A percentile compares a stretch with the other conserved stretches of the same genome.
phyloP scores from a whole-genome alignment of 345 rosid genomes.

The Cardamine chenopodiifolia region DNA sequence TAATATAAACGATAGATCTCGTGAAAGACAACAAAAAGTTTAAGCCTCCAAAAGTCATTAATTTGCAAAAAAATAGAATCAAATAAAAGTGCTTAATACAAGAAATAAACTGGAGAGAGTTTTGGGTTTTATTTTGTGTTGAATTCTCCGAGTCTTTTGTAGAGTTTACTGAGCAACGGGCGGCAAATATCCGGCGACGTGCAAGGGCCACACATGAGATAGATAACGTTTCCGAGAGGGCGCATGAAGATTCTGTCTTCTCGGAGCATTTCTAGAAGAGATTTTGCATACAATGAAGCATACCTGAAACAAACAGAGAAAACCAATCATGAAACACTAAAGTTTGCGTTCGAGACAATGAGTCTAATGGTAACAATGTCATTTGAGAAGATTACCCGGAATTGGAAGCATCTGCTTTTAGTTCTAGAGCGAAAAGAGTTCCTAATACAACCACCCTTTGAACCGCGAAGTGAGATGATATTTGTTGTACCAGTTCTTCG shows the following conservation, averaged over 20 bases:
- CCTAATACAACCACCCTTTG: constrained; percentile 79
- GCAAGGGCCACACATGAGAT: constrained; percentile 90
- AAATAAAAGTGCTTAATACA: background rate
- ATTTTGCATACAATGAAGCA: constrained; percentile 62
- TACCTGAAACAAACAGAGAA: constrained; percentile 50
- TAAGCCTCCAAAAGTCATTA: background rate
- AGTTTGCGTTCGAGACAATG: background rate
- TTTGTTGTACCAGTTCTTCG: constrained; percentile 54
- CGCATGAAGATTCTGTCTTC: constrained; percentile 77
- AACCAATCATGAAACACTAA: background rate
- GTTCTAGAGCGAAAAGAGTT: constrained; percentile 77
- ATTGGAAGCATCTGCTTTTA: constrained; percentile 59
- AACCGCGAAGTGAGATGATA: constrained; percentile 74
- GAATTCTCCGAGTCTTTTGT: constrained; percentile 59
- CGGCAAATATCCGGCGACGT: constrained; percentile 67
- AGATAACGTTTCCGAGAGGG: constrained; percentile 86
- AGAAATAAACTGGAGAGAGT: background rate
- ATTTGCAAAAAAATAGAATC: background rate
- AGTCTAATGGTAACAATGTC: background rate
- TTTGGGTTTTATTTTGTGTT: constrained; percentile 10
- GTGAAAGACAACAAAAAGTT: background rate
- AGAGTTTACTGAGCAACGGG: constrained; percentile 60
- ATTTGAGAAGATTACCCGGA: constrained; percentile 61
- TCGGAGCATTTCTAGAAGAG: constrained; percentile 70
- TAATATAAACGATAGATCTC: constrained; percentile 12